These are phyloP conservation scores for Helicostylum pulchrum DNA, from an alignment of 192 early-diverging fungal species.

Conservation along the genomic window DNA sequence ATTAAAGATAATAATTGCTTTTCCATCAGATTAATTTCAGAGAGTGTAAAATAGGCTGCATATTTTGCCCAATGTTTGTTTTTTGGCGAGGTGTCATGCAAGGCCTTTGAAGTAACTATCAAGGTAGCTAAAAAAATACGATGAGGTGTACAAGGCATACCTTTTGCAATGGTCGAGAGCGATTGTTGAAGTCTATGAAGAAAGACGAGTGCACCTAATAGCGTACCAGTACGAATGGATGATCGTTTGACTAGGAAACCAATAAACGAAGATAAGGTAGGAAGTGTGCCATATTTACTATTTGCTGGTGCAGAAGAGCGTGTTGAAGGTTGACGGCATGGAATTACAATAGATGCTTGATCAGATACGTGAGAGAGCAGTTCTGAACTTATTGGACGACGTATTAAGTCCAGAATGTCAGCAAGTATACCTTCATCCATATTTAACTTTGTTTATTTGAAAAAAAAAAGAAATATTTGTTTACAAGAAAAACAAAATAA, in stretches of 20 bases:
- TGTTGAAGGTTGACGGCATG: conserved; percentile 15
- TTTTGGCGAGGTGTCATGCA: conserved; percentile 78
- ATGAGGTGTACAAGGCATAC: conserved; percentile 79
- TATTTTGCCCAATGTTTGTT: conserved; percentile 84
- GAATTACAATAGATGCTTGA: conserved; percentile 24
- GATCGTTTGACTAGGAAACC: conserved; percentile 60
- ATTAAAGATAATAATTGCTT: conserved; percentile 72
- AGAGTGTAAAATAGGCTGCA: conserved; percentile 63
- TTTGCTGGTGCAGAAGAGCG: neutral
- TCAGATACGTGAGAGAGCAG: conserved; percentile 17
- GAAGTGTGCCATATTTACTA: conserved; percentile 36
- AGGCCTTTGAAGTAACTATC: conserved; percentile 73
- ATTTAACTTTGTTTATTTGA: neutral
- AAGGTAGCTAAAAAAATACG: conserved; percentile 74
- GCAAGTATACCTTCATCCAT: conserved; percentile 4
- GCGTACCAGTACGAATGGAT: conserved; percentile 65
- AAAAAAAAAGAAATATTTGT: neutral
- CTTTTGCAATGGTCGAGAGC: conserved; percentile 68
- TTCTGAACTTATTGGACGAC: conserved; percentile 10
- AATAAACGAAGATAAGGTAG: conserved; percentile 63
- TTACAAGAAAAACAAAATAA: neutral
- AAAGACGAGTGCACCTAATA: conserved; percentile 70
- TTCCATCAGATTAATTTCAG: conserved; percentile 84
- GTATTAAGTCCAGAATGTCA: conserved; percentile 13
- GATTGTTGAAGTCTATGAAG: conserved; percentile 61